These are phyloP conservation scores for Rhodotorula sp. DNA, from an alignment of 1,284 basidiomycete species.

Conservation along the genomic window DNA sequence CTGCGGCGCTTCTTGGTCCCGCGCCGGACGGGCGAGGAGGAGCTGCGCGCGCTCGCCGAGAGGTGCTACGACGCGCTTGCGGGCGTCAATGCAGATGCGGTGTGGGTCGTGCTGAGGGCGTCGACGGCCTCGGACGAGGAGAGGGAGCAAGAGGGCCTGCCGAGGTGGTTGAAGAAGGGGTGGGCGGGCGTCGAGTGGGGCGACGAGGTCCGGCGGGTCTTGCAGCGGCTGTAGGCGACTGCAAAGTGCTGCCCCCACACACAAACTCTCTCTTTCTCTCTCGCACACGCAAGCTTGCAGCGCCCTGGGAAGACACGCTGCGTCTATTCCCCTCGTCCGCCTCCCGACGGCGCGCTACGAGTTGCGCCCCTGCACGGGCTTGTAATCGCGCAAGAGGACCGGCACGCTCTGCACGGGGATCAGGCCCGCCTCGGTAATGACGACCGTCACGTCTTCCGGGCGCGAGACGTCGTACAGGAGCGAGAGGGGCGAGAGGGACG, in stretches of 20 bases:
- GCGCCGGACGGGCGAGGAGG: constrained; percentile 48
- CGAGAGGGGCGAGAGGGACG: constrained; percentile 71
- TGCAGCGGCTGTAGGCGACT: neutral
- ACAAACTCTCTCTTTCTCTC: no score
- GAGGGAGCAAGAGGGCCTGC: neutral
- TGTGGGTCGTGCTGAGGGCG: constrained; percentile 72
- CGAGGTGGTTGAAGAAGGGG: constrained; percentile 2
- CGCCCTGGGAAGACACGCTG: no score
- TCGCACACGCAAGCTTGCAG: neutral
- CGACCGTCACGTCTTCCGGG: constrained; percentile 84
- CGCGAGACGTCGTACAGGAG: constrained; percentile 91
- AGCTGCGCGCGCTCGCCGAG: neutral
- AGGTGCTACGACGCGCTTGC: constrained; percentile 54
- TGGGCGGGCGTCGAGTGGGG: constrained; percentile 1
- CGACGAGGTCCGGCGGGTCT: neutral
- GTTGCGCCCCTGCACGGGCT: constrained; percentile 39
- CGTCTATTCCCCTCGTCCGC: neutral
- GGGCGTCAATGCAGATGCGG: constrained; percentile 68
- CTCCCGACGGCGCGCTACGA: neutral
- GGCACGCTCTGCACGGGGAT: constrained; percentile 46
- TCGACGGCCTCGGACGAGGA: neutral
- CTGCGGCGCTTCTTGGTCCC: constrained; percentile 76
- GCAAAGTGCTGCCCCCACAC: neutral
- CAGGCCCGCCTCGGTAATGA: constrained; percentile 75
- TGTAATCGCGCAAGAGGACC: constrained; percentile 46